These are phyloP conservation scores for Mucuna pruriens DNA, from an alignment of 306 rosid species.

Conservation along the genomic window DNA sequence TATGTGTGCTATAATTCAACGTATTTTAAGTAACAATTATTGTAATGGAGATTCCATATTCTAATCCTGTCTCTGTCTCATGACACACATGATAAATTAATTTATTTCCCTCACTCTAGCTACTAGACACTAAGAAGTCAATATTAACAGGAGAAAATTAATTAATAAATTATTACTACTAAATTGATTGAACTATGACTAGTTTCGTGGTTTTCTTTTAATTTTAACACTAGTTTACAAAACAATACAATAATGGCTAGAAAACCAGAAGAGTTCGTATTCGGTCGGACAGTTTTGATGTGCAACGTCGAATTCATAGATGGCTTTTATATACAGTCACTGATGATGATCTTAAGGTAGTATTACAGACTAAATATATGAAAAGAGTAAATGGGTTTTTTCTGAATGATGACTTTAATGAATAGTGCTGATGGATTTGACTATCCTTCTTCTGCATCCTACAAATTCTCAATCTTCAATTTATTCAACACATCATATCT, in stretches of 20 bases:
- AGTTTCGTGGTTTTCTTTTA: not conserved
- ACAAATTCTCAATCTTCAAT: not conserved
- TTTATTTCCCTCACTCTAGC: constrained; percentile 9
- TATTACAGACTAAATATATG: not conserved
- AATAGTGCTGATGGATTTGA: not conserved
- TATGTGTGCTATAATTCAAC: not conserved
- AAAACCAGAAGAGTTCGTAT: not conserved
- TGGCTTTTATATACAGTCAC: not conserved
- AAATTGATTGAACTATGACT: not conserved
- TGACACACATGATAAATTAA: constrained; percentile 33
- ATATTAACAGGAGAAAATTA: not conserved
- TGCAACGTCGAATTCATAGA: not conserved
- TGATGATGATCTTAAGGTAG: not conserved
- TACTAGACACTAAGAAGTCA: constrained; percentile 18
- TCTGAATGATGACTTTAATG: not conserved
- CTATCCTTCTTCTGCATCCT: not conserved
- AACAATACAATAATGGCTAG: not conserved
- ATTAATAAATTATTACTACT: not conserved
- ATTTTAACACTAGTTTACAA: not conserved
- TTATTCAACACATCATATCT: not conserved
- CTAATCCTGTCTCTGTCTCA: constrained; percentile 23
- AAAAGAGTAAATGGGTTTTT: not conserved
- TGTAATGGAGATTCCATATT: not conserved
- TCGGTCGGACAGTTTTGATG: not conserved
- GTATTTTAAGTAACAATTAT: constrained; percentile 7